These are phyloP conservation scores for Salix caprea DNA, from an alignment of 345 rosid genomes.

Conservation along the genomic window DNA sequence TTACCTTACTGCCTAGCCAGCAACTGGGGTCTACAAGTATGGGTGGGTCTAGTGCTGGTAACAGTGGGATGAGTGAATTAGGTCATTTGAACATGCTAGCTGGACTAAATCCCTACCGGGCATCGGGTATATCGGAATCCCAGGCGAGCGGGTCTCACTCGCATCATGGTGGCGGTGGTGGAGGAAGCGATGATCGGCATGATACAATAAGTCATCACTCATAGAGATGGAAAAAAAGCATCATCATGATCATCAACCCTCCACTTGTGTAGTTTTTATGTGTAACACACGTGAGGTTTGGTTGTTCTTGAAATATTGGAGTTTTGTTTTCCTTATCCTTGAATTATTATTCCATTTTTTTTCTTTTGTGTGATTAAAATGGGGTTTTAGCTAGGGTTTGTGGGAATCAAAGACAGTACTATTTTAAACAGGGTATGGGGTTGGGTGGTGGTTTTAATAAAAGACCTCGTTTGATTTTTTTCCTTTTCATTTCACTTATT, in stretches of 20 bases:
- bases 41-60: slow-evolving; percentile 23
- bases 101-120: slow-evolving; percentile 64
- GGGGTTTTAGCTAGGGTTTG: slow-evolving; percentile 35
- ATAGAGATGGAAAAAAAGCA: slow-evolving; percentile 12
- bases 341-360: slow-evolving; percentile 7
- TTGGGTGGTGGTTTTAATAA: slow-evolving; percentile 29
- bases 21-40: slow-evolving; percentile 49
- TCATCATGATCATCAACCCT: slow-evolving; percentile 12
- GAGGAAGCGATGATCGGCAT: slow-evolving; percentile 52
- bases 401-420: slow-evolving; percentile 10
- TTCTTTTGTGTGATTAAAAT: slow-evolving; percentile 52
- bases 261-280: slow-evolving; percentile 45
- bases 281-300: slow-evolving; percentile 75
- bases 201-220: slow-evolving; percentile 53
- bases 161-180: slow-evolving; percentile 35
- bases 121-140: slow-evolving; percentile 45
- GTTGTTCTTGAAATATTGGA: slow-evolving; percentile 44
- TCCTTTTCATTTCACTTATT: not conserved
- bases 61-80: slow-evolving; percentile 29
- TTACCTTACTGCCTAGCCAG: slow-evolving; percentile 74
- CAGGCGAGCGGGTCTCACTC: slow-evolving; percentile 80
- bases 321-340: slow-evolving; percentile 28
- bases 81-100: slow-evolving; percentile 67
- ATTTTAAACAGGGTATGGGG: slow-evolving; percentile 25
- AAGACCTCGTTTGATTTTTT: slow-evolving; percentile 12